These are phyloP conservation scores for Tolypocladium album DNA, from an alignment of 2,329 filamentous ascomycete genomes.

Conservation along the genomic window DNA sequence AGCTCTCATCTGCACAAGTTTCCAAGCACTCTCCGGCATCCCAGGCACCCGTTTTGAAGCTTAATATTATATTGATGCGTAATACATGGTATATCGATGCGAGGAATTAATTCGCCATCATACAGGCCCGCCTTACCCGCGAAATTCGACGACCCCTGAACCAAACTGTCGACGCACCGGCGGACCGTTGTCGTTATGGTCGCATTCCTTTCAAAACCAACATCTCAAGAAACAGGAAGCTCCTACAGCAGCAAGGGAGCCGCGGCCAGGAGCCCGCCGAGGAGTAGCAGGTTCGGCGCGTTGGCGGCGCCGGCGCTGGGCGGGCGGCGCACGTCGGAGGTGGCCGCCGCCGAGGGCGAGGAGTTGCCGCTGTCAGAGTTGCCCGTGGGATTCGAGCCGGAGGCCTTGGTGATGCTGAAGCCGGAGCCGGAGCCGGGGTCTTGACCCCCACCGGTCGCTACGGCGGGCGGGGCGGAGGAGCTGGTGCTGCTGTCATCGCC, in stretches of 20 bases:
- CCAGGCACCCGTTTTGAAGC: no score
- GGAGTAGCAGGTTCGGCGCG: conserved; percentile 10
- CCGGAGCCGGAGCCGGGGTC: not conserved
- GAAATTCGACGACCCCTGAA: no score
- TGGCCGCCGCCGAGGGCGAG: not conserved
- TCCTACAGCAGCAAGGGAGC: conserved; percentile 15
- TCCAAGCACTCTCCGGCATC: not conserved
- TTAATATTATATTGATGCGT: no score
- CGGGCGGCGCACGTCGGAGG: not conserved
- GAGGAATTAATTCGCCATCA: not conserved
- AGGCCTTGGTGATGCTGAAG: not conserved
- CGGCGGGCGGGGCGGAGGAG: not conserved
- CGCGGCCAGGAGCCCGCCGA: conserved; percentile 11
- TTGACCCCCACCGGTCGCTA: no score
- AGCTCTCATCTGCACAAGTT: not conserved
- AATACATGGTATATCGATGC: not conserved
- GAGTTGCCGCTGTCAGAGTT: not conserved
- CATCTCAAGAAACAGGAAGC: not conserved
- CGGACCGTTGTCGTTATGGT: not conserved
- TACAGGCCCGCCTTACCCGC: not conserved
- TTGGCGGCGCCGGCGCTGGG: conserved; percentile 7
- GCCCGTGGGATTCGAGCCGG: not conserved
- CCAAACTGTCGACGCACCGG: not conserved
- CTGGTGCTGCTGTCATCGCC: not conserved
- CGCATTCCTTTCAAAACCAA: not conserved